Evolutionary conservation across 1,284 basidiomycete species (phyloP), one percentile per base, ranked within the genome.

Genomic region (Xerocomus amazonicus): DNA sequence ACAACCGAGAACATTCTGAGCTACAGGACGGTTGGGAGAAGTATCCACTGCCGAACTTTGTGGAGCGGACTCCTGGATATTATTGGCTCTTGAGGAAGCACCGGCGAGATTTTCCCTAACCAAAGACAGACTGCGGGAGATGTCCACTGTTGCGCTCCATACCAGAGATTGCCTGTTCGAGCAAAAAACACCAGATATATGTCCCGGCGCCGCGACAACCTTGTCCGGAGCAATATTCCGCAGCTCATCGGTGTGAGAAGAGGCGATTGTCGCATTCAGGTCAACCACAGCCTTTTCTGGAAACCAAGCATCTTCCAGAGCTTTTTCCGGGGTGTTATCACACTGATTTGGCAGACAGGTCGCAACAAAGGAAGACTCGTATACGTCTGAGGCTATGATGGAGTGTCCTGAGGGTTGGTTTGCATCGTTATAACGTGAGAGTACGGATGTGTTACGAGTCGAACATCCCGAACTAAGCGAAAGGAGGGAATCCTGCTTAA

Each of bases 361-460:
- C 8, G 9, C 32, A 14, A 29, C 23, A 6, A 26, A 33, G 32
- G 23, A 19, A 38, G 43, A 35, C 34, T 35, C 39, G 48, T 17
- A 32, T 8, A 29, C 9, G 9, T 26, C 36, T n/a, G 37, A 35
- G 23, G n/a, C 29, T 34, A 27, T 39, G 31, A 43, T 23, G 4
- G 19, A 27, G 2, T 35, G 47, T 33, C 45, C 53, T 34, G 43
- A 40, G 17, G 27, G 4, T 4, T 23, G 19, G 19, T 23, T 43
- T 61, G 53, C 46, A 49, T 60, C 58, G 41, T 43, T 50, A 4
- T 54, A 51, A 33, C 54, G 38, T 19, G 64, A 68, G 31, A 45
- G 50, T n/a, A 63, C 31, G 14, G 62, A 68, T 3, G 60, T 66
- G 28, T 61, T 50, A 7, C 58, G 55, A 27, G 60, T 55, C 6